Base-by-base conservation (phyloP, 306 rosid genomes). In the Trifolium dubium region DNA sequence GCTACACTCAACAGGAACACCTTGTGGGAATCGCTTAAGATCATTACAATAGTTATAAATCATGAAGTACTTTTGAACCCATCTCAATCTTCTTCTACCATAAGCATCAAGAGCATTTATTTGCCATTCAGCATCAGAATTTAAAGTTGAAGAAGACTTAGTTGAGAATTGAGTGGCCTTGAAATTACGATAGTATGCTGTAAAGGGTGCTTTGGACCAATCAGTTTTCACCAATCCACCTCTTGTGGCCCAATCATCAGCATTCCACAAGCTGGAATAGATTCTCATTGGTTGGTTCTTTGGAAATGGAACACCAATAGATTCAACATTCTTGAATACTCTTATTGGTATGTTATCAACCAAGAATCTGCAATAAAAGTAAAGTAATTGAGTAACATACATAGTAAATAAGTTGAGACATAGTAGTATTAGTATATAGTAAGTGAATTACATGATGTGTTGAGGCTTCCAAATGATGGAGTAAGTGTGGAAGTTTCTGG, bases 171-270 rank as follows among this genome's bases (percentile, higher is more conserved):
- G 81, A 23, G 77, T 81, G 65, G 71, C 83, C 55, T 75, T 82
- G 76, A 88, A 90, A 44, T 75, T 78, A 2, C 81, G 58, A 68
- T 83, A 90, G 69, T 82, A 83, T 19, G 96, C 91, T 5, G 79
- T 82, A 64, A 90, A 90, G 12, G 96, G 96, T 31, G 90, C 88
- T 47, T 88, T 78, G 10, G 86, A 78, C 96, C 96, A 90, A 74
- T 88, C 85, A 0, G 91, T 90, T 74, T 90, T 90, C 31, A 85
- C 85, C 40, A 88, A 77, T 64, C 96, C 93, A 32, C 96, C 93
- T 83, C 91, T 86, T 1, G 96, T 90, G 50, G 96, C 96, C 96
- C 96, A 88, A 51, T 84, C 91, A 71, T 90, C 96, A 0, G 91
- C 96, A 59, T 83, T 85, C 96, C 96, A 88, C 1, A 90, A 72